phyloP scores from a whole-genome alignment of 305 asterid species.

The Plantago coronopus region DNA sequence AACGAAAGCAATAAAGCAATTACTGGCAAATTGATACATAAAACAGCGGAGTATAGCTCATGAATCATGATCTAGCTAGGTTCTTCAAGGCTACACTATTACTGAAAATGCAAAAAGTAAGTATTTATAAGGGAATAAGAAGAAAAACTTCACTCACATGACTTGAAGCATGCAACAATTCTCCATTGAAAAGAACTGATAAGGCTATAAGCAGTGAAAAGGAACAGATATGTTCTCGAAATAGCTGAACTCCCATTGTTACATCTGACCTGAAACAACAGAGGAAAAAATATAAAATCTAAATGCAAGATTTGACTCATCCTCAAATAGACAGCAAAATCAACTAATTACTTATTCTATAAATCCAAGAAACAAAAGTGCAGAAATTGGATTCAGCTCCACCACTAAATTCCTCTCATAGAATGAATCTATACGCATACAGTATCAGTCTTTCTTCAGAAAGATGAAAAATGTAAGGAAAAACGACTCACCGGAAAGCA shows the following conservation, averaged over 20 bases:
- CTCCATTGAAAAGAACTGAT: slow-evolving; percentile 15
- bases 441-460: no score
- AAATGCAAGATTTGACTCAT: not conserved
- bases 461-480: no score
- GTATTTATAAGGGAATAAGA: not conserved
- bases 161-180: slow-evolving; percentile 18
- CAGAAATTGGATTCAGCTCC: no score
- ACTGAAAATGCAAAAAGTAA: no score
- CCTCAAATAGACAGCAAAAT: not conserved
- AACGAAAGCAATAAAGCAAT: not conserved
- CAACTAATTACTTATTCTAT: no score
- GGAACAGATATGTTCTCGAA: slow-evolving; percentile 15
- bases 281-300: not conserved
- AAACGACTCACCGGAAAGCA: no score
- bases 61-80: no score
- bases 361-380: no score
- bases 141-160: slow-evolving; percentile 28
- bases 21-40: not conserved
- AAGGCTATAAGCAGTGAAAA: slow-evolving; percentile 17
- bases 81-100: no score
- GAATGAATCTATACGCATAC: no score
- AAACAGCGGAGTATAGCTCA: no score
- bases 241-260: slow-evolving; percentile 28
- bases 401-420: no score
- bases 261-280: slow-evolving; percentile 21